phyloP scores from a whole-genome alignment of 148 eudicot species.

The Nyssa sinensis region DNA sequence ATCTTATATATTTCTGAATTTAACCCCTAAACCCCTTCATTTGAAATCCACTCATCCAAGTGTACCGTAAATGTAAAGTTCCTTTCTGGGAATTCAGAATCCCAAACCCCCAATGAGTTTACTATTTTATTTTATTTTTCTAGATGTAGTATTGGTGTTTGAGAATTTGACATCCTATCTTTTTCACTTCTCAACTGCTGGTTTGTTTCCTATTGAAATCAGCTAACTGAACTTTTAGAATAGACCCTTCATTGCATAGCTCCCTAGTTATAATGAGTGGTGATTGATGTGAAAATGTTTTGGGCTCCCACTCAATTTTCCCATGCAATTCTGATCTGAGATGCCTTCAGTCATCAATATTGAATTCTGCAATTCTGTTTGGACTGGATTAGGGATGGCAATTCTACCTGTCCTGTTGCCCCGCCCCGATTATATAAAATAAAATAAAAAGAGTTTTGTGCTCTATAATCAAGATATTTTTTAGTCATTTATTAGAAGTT shows the following conservation, averaged over 20 bases:
- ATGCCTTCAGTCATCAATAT: slow-evolving; percentile 5
- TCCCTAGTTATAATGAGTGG: neutral
- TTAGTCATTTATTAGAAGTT: no score
- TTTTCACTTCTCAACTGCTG: neutral
- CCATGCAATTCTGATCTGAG: neutral
- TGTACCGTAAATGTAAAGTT: neutral
- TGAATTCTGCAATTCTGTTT: no score
- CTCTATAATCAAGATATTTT: no score
- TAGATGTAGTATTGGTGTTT: neutral
- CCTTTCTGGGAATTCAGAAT: neutral
- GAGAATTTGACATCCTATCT: neutral
- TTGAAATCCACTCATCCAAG: no score
- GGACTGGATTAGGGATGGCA: no score
- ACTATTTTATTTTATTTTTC: no score
- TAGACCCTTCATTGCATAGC: neutral
- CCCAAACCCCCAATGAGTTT: neutral
- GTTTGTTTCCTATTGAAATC: neutral
- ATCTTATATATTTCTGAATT: no score
- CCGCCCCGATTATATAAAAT: no score
- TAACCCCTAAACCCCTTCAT: no score
- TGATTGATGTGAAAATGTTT: neutral
- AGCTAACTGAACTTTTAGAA: neutral
- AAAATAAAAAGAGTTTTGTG: no score
- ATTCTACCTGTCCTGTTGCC: no score
- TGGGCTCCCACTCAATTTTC: neutral